phyloP scores from a whole-genome alignment of 768 basidiomycete genomes.

The Leccinellum luteum region DNA sequence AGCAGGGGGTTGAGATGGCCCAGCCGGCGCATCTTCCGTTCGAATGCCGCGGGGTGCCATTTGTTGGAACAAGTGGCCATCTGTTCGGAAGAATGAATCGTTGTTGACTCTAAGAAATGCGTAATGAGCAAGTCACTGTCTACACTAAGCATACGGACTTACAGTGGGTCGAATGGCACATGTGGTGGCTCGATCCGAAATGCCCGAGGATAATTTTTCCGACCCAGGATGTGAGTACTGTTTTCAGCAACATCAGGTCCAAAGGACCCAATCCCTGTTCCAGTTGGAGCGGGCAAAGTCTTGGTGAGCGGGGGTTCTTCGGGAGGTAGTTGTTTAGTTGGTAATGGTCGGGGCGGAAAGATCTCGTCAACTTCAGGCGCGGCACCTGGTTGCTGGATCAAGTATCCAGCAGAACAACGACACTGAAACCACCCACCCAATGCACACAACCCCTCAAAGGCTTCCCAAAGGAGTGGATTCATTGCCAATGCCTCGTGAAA shows the following conservation, averaged over 20 bases:
- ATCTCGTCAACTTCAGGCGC: slow-evolving; percentile 70
- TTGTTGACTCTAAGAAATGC: slow-evolving; percentile 46
- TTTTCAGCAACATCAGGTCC: slow-evolving; percentile 64
- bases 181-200: slow-evolving; percentile 56
- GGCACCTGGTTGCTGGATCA: slow-evolving; percentile 45
- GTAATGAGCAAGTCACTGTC: slow-evolving; percentile 2
- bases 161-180: slow-evolving; percentile 65
- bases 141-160: slow-evolving; percentile 20
- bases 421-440: slow-evolving; percentile 52
- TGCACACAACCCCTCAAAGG: slow-evolving; percentile 82
- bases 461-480: slow-evolving; percentile 89
- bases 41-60: slow-evolving; percentile 39
- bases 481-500: slow-evolving; percentile 69
- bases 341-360: slow-evolving; percentile 62
- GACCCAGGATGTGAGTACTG: slow-evolving; percentile 54
- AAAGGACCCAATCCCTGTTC: slow-evolving; percentile 73
- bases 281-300: slow-evolving; percentile 42
- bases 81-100: slow-evolving; percentile 53
- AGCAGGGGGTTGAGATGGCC: slow-evolving; percentile 46
- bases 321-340: slow-evolving; percentile 50
- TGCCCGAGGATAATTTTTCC: slow-evolving; percentile 51
- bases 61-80: slow-evolving; percentile 56
- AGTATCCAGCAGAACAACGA: slow-evolving; percentile 9
- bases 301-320: slow-evolving; percentile 47
- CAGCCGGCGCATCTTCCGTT: slow-evolving; percentile 39